Conservation (phyloP, 2,329 filamentous ascomycete genomes). For the Monosporascus ibericus region DNA sequence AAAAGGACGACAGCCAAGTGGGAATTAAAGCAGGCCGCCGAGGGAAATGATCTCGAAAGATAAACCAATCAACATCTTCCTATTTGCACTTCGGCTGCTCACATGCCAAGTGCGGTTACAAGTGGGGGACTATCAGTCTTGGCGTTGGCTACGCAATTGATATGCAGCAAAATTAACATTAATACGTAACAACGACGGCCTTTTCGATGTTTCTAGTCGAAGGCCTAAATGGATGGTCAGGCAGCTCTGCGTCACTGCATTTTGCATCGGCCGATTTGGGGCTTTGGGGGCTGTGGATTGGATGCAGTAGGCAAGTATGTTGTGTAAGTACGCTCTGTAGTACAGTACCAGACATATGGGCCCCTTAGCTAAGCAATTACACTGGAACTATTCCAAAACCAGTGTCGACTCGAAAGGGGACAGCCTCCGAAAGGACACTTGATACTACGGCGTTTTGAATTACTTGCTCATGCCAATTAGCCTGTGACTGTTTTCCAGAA, state of each 20-base stretch:
- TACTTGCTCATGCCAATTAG: conserved; percentile 15
- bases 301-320: too few species aligned
- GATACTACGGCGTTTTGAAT: not conserved
- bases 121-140: not conserved
- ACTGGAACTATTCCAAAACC: not conserved
- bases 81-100: not conserved
- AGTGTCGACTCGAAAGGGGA: not conserved
- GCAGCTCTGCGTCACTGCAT: too few species aligned
- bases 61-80: not conserved
- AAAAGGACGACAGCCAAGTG: not conserved
- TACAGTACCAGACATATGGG: not conserved
- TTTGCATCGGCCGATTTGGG: too few species aligned
- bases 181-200: not conserved
- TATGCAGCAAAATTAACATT: not conserved
- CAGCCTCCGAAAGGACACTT: not conserved
- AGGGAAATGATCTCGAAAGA: not conserved
- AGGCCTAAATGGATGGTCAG: too few species aligned
- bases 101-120: not conserved
- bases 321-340: too few species aligned
- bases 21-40: not conserved
- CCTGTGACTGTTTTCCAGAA: conserved; percentile 12
- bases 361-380: not conserved
- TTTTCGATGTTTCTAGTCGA: not conserved
- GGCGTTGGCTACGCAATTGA: not conserved
- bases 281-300: too few species aligned